Conservation (phyloP, 2,329 filamentous ascomycete genomes). For the Monosporascus ibericus region DNA sequence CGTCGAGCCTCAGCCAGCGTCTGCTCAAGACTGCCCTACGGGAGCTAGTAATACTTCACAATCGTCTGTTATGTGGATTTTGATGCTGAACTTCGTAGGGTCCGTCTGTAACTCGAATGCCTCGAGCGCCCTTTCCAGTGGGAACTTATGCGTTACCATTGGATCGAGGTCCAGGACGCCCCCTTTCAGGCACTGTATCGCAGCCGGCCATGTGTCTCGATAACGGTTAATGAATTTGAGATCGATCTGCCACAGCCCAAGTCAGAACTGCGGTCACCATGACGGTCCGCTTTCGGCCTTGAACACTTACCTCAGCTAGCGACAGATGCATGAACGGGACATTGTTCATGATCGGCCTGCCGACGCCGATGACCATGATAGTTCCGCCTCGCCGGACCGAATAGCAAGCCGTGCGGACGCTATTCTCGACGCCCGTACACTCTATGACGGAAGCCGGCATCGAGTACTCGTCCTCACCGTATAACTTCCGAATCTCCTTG, state of each 20-base stretch:
- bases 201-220: constrained; percentile 62
- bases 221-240: constrained; percentile 68
- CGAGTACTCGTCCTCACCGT: constrained; percentile 44
- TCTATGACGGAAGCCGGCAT: constrained; percentile 56
- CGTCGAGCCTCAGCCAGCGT: too few relatives aligned
- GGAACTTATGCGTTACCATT: constrained; percentile 57
- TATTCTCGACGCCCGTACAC: constrained; percentile 61
- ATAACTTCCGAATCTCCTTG: constrained; percentile 45
- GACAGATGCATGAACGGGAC: constrained; percentile 62
- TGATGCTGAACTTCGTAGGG: constrained; percentile 47
- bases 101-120: constrained; percentile 50
- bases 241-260: constrained; percentile 45
- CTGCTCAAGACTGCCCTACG: not conserved
- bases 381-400: constrained; percentile 51
- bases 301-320: constrained; percentile 46
- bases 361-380: constrained; percentile 60
- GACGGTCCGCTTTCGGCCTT: not conserved
- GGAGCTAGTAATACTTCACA: constrained; percentile 13
- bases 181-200: constrained; percentile 53
- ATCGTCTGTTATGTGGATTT: constrained; percentile 54
- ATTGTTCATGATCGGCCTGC: constrained; percentile 56
- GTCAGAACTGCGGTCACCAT: constrained; percentile 5
- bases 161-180: constrained; percentile 56
- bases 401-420: constrained; percentile 52
- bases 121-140: constrained; percentile 54